Percentiles rank a stretch among this genome's conserved stretches.
These are phyloP conservation scores for Fusarium oligoseptatum DNA, from an alignment of 2,329 filamentous ascomycete species.

Conservation along the genomic window DNA sequence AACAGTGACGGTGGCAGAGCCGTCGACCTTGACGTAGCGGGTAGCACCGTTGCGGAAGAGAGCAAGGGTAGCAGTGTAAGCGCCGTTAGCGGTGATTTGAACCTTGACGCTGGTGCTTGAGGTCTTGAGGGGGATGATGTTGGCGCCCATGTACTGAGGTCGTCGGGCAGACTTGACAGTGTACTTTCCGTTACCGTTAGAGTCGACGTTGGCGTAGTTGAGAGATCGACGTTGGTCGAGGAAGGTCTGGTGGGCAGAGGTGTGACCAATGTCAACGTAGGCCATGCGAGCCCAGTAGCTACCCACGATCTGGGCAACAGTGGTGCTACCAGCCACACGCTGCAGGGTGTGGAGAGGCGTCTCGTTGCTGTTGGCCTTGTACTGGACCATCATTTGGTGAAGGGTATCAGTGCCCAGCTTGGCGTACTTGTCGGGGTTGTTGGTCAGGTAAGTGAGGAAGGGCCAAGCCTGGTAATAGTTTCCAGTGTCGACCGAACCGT, in stretches of 20 bases:
- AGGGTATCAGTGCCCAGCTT: conserved; percentile 58
- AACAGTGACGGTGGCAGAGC: conserved; percentile 51
- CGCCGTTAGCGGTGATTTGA: conserved; percentile 49
- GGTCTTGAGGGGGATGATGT: conserved; percentile 59
- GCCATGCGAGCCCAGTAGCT: conserved; percentile 66
- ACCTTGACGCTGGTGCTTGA: conserved; percentile 48
- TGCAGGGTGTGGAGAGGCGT: conserved; percentile 61
- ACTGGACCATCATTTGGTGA: conserved; percentile 58
- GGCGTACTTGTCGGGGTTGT: conserved; percentile 59
- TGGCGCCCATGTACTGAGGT: conserved; percentile 64
- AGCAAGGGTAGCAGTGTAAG: conserved; percentile 57
- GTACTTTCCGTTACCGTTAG: conserved; percentile 52
- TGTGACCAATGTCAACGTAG: conserved; percentile 63
- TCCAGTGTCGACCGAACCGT: conserved; percentile 55
- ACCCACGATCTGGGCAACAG: conserved; percentile 58
- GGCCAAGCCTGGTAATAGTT: conserved; percentile 67
- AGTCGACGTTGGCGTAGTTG: conserved; percentile 60
- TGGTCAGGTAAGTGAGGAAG: conserved; percentile 61
- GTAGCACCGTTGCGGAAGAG: conserved; percentile 49
- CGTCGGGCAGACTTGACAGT: conserved; percentile 57
- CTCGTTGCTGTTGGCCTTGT: conserved; percentile 59
- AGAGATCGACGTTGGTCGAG: conserved; percentile 49
- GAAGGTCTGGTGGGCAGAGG: conserved; percentile 55
- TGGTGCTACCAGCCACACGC: conserved; percentile 51
- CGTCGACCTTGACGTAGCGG: conserved; percentile 55